Base-by-base conservation (phyloP, 2,329 filamentous ascomycete genomes). In the Metarhizium brunneum region DNA sequence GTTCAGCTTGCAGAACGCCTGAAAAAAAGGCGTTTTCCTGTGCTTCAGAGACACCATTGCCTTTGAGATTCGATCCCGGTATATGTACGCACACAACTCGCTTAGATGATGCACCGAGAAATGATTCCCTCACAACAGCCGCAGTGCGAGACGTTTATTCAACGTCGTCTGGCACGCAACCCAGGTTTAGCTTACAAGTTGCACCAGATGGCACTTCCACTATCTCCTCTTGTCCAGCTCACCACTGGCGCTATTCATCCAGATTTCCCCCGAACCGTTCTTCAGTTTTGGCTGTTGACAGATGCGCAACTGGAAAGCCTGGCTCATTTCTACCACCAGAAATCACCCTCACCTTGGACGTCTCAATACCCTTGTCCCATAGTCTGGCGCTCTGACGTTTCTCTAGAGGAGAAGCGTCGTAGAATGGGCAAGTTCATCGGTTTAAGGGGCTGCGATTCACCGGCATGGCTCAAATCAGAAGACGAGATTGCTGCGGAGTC, bases 371-470 rank as follows among this genome's bases (percentile, higher is more conserved):
- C 87, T 0, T 83, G 82, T 61, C 83, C 81, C n/a, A 80, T 91
- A 65, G 69, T 74, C 54, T 90, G 86, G 87, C 67, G 69, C 2
- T 68, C 69, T 5, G 70, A 76, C 57, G 68, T 83, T 57, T 69
- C 74, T 2, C 67, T 85, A 30, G 81, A 84, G 68, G 79, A 91
- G 66, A 91, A 91, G 76, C 77, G 87, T 59, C 75, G 86, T 59
- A 84, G 84, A 70, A 82, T 90, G 65, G 87, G 87, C 49, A 76
- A 81, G 61, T 91, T 91, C 61, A 89, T 90, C 65, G 87, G 87
- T 13, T 72, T 91, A 56, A 72, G 82, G 52, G 86, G 85, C 2
- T 77, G 75, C 59, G 71, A 76, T 43, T 67, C 66, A 18, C 73
- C 74, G 30, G 50, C 58, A 53, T 54, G 66, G 50, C 60, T 71